Evolutionary conservation across 208 protist genomes (phyloP).

Genomic region (Trypanosoma congolense): DNA sequence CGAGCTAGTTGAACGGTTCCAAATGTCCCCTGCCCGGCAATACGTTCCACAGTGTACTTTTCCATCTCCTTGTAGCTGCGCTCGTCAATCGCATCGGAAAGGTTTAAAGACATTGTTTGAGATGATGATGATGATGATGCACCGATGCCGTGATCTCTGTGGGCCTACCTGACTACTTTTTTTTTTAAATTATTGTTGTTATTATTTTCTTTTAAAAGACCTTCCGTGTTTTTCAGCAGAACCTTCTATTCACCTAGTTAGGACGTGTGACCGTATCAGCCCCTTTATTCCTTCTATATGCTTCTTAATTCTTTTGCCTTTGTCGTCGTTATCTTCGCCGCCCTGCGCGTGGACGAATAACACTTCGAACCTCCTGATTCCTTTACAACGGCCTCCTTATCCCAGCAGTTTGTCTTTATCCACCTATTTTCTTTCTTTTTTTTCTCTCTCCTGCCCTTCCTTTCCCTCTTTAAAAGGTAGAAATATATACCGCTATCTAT

Average conservation of each 20-base stretch:
- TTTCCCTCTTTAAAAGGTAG: no score
- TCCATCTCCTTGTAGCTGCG: slow-evolving; percentile 75
- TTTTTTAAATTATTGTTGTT: background rate
- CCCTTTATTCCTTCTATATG: slow-evolving; percentile 15
- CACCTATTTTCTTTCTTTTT: slow-evolving; percentile 17
- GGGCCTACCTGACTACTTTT: background rate
- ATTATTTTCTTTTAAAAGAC: background rate
- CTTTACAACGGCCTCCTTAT: no score
- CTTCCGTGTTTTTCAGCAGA: no score
- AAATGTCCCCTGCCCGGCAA: slow-evolving; percentile 96
- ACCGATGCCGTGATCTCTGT: background rate
- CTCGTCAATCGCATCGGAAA: slow-evolving; percentile 59
- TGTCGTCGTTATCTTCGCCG: no score
- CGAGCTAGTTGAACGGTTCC: slow-evolving; percentile 94
- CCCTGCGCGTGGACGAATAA: no score
- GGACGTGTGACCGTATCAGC: background rate
- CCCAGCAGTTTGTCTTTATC: slow-evolving; percentile 15
- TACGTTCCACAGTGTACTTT: slow-evolving; percentile 84
- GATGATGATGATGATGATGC: background rate
- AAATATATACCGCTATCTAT: no score
- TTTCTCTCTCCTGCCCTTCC: slow-evolving; percentile 16
- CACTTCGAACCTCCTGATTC: no score
- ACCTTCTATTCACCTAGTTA: background rate
- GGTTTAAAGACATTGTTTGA: slow-evolving; percentile 44
- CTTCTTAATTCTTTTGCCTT: background rate